phyloP scores from a whole-genome alignment of 2,329 filamentous ascomycete genomes.

The Penicillium expansum region DNA sequence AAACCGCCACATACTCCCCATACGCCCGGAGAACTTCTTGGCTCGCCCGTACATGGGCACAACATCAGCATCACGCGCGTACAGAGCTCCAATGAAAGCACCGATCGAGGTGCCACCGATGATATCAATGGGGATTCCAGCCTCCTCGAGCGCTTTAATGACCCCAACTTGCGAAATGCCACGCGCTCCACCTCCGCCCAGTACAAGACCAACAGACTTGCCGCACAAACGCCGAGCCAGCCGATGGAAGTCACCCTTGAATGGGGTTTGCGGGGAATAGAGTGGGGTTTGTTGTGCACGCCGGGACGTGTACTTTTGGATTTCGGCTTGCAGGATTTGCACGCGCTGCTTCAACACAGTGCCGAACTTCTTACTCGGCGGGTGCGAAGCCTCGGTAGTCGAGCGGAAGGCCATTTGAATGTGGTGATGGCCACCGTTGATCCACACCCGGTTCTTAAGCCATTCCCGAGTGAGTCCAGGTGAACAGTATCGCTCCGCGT shows the following conservation, averaged over 20 bases:
- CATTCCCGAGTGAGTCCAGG: slow-evolving; percentile 84
- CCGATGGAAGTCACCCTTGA: slow-evolving; percentile 95
- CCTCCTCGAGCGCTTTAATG: slow-evolving; percentile 91
- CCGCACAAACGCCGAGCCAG: slow-evolving; percentile 86
- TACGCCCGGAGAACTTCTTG: slow-evolving; percentile 97
- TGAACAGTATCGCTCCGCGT: slow-evolving; percentile 81
- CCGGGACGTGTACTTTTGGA: slow-evolving; percentile 96
- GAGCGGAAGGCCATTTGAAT: slow-evolving; percentile 90
- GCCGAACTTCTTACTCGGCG: slow-evolving; percentile 73
- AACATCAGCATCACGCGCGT: slow-evolving; percentile 92
- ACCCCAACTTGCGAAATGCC: slow-evolving; percentile 92
- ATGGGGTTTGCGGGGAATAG: slow-evolving; percentile 86
- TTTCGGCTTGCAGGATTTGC: slow-evolving; percentile 91
- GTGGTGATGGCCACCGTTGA: slow-evolving; percentile 96
- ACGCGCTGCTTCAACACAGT: slow-evolving; percentile 87
- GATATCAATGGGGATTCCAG: slow-evolving; percentile 92
- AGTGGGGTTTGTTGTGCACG: slow-evolving; percentile 82
- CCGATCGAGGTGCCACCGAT: slow-evolving; percentile 96
- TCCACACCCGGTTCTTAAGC: slow-evolving; percentile 92
- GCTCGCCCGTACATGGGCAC: slow-evolving; percentile 95
- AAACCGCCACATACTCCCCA: slow-evolving; percentile 99
- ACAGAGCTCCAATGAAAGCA: slow-evolving; percentile 89
- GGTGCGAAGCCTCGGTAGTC: slow-evolving; percentile 71
- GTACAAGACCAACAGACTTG: slow-evolving; percentile 88
- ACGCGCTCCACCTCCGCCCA: slow-evolving; percentile 88